Conservation (phyloP, 768 basidiomycete genomes). For the Pisolithus marmoratus region DNA sequence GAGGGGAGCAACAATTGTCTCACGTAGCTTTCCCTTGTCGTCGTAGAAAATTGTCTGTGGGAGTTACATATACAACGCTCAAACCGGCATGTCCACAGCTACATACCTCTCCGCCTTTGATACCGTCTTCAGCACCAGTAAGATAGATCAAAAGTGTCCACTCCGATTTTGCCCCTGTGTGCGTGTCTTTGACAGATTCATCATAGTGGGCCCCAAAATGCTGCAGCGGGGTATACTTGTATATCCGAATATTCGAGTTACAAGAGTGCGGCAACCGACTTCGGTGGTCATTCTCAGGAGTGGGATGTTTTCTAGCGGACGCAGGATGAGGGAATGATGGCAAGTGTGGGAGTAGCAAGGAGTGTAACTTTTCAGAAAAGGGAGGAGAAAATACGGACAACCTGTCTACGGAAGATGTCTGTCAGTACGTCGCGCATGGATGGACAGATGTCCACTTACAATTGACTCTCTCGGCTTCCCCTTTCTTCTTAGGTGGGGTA, state of each 20-base stretch:
- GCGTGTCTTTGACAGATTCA: conserved; percentile 55
- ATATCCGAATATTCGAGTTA: conserved; percentile 71
- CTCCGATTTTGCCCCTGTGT: conserved; percentile 60
- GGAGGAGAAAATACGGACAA: conserved; percentile 51
- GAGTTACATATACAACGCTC: background rate
- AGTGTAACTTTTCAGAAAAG: conserved; percentile 53
- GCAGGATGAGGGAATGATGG: conserved; percentile 45
- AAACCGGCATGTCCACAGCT: background rate
- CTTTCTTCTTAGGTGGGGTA: conserved; percentile 65
- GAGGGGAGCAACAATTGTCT: conserved; percentile 47
- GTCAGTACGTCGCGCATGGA: background rate
- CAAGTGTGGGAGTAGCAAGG: conserved; percentile 49
- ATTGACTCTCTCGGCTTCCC: conserved; percentile 68
- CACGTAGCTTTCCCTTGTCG: conserved; percentile 42
- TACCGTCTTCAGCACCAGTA: conserved; percentile 65
- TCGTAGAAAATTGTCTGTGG: conserved; percentile 66
- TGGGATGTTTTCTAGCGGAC: conserved; percentile 21
- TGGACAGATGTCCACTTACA: conserved; percentile 35
- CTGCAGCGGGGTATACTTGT: conserved; percentile 58
- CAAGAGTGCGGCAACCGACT: conserved; percentile 47
- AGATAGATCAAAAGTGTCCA: conserved; percentile 77
- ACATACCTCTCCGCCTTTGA: conserved; percentile 62
- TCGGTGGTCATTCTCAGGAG: conserved; percentile 5
- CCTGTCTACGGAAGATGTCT: conserved; percentile 42
- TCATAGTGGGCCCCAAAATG: conserved; percentile 78